Percentiles rank a stretch among this genome's conserved stretches.
Conservation (phyloP, 1,139 yeast genomes). For the Pichia sp. region DNA sequence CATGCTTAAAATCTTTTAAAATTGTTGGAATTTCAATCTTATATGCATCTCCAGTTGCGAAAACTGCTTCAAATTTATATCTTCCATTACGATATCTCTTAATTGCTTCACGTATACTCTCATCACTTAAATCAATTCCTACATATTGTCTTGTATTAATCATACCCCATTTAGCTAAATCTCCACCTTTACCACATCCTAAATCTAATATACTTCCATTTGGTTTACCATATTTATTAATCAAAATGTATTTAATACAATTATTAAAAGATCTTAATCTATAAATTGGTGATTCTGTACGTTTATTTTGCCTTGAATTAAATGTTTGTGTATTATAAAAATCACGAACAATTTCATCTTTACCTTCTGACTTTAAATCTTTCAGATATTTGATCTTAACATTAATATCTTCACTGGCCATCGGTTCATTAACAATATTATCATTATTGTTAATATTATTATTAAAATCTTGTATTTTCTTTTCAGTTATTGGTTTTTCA, state of each 20-base stretch:
- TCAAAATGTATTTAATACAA: constrained; percentile 81
- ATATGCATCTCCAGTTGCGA: constrained; percentile 91
- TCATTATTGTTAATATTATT: no score
- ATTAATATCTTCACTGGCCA: constrained; percentile 18
- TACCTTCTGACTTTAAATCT: constrained; percentile 28
- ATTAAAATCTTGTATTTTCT: no score
- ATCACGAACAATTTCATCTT: constrained; percentile 58
- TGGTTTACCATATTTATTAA: constrained; percentile 56
- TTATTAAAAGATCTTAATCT: constrained; percentile 86
- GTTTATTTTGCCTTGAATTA: constrained; percentile 54
- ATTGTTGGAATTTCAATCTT: constrained; percentile 61
- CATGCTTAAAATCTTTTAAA: constrained; percentile 47
- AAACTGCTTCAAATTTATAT: constrained; percentile 63
- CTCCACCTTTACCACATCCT: constrained; percentile 99
- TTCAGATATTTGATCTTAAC: constrained; percentile 18
- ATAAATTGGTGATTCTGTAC: constrained; percentile 79
- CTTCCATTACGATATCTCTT: constrained; percentile 58
- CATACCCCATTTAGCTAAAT: constrained; percentile 80
- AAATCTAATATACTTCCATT: constrained; percentile 65
- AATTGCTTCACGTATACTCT: constrained; percentile 78
- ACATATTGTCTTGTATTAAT: constrained; percentile 69
- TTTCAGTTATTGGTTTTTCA: no score
- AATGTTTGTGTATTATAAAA: constrained; percentile 86
- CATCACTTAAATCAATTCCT: constrained; percentile 90
- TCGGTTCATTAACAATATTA: neutral